A percentile compares a stretch with the other conserved stretches of the same genome.
Evolutionary conservation across 2,329 filamentous ascomycete species (phyloP).

Genomic region (Penicillium sp.): DNA sequence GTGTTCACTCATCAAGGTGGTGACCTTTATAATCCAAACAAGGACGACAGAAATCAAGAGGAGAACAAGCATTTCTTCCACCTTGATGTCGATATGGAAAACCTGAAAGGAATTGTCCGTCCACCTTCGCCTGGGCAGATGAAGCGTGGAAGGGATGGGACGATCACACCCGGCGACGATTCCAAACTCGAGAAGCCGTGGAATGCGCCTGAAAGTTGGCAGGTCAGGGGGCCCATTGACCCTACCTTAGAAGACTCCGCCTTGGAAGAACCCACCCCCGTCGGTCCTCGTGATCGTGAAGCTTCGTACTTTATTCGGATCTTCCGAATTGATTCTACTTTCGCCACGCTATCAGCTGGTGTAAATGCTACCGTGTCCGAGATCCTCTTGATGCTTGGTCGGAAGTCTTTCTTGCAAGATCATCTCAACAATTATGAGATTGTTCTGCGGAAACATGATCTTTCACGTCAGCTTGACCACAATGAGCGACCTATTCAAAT

Average conservation of each 20-base stretch:
- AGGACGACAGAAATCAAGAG: constrained; percentile 44
- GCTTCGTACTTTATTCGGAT: constrained; percentile 88
- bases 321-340: constrained; percentile 90
- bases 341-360: constrained; percentile 82
- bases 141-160: constrained; percentile 34
- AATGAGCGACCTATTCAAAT: constrained; percentile 82
- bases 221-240: constrained; percentile 65
- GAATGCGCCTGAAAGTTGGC: constrained; percentile 97
- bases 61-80: constrained; percentile 60
- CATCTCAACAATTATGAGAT: constrained; percentile 93
- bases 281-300: constrained; percentile 59
- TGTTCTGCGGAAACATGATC: constrained; percentile 87
- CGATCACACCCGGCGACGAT: constrained; percentile 29
- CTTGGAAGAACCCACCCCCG: neutral
- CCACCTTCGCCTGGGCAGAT: constrained; percentile 69
- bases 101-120: constrained; percentile 85
- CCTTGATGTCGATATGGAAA: constrained; percentile 81
- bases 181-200: constrained; percentile 48
- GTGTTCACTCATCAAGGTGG: constrained; percentile 28
- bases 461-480: constrained; percentile 74
- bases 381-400: constrained; percentile 83
- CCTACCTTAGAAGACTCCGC: constrained; percentile 10
- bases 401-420: constrained; percentile 90
- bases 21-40: constrained; percentile 22
- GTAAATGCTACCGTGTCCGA: constrained; percentile 83